Base-by-base conservation (phyloP, 805 yeast genomes). In the Candida tammaniensis region DNA sequence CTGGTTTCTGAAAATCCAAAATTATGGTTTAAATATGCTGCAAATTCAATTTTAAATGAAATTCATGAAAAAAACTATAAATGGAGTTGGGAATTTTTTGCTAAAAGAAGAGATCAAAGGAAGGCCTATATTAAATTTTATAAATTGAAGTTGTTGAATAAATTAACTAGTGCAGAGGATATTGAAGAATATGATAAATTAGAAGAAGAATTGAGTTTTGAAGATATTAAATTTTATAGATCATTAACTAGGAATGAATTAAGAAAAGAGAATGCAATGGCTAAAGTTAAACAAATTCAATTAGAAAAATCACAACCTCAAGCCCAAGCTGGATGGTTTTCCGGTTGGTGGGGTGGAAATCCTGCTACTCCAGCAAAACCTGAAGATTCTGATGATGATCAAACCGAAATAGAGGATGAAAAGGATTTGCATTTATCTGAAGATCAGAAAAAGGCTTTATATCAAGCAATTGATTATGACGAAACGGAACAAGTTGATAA, bases 401-500 rank as follows among this genome's bases (percentile, higher is more conserved):
- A 13, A 6, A 23, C 23, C 12, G 37, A 35, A 8, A 9, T 17
- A 4, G 21, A 28, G 11, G 36, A 38, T 22, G 64, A 68, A 3
- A 54, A 63, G 7, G 55, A 64, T 8, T 43, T 67, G 22, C 48
- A 48, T 19, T 47, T 93, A 55, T 77, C 93, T 0, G 95, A 86
- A 10, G 95, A 88, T 46, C 96, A 93, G 51, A 72, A 86, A 43
- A 73, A 86, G 51, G 98, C 94, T 39, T 67, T 93, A 14, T 89
- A 87, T 51, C 95, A 86, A 40, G 95, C 97, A 0, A 89, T 93
- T 44, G 99, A 89, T 43, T 89, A 81, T 47, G 86, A 89, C 47
- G 96, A 89, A 42, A 67, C 73, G 31, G 65, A 64, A 1, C 36
- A 74, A 1, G 49, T 69, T 1, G 78, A 77, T 18, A 63, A 81